Evolutionary conservation across 1,284 basidiomycete genomes (phyloP).

Genomic region (Irpex sp.): DNA sequence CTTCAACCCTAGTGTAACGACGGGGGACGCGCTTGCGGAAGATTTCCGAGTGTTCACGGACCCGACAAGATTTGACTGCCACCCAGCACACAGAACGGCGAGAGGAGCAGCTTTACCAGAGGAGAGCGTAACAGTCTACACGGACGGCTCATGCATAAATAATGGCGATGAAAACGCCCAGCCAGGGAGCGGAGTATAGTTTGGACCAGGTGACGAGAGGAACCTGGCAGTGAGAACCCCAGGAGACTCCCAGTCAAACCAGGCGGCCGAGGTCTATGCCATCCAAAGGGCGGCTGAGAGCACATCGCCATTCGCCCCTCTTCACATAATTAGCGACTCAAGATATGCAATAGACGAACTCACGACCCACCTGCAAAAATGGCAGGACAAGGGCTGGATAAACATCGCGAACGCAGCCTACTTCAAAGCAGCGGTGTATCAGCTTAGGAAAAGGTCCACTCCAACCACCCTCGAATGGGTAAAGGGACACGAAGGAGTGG

Average conservation of each 20-base stretch:
- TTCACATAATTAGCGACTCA: conserved; percentile 8
- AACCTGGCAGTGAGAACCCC: neutral
- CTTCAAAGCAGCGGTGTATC: neutral
- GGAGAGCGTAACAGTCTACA: conserved; percentile 21
- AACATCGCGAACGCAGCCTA: neutral
- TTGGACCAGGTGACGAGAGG: neutral
- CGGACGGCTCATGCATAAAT: conserved; percentile 24
- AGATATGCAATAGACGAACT: conserved; percentile 6
- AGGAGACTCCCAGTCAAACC: neutral
- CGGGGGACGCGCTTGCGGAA: neutral
- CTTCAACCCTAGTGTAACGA: too few species aligned
- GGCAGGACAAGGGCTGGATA: conserved; percentile 9
- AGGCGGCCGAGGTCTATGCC: neutral
- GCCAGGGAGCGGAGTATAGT: neutral
- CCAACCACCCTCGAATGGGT: conserved; percentile 24
- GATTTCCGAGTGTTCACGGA: neutral
- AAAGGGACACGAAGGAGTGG: conserved; percentile 22
- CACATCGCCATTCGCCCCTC: neutral
- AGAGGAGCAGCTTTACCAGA: neutral
- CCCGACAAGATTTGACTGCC: neutral
- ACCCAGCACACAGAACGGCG: neutral
- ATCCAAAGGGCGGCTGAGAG: neutral
- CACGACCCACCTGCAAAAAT: neutral
- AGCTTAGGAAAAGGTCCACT: conserved; percentile 15
- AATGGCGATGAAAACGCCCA: conserved; percentile 10